Percentiles rank a stretch among this genome's conserved stretches.
phyloP scores from a whole-genome alignment of 2,329 filamentous ascomycete species.

The Neospermospora avenae region DNA sequence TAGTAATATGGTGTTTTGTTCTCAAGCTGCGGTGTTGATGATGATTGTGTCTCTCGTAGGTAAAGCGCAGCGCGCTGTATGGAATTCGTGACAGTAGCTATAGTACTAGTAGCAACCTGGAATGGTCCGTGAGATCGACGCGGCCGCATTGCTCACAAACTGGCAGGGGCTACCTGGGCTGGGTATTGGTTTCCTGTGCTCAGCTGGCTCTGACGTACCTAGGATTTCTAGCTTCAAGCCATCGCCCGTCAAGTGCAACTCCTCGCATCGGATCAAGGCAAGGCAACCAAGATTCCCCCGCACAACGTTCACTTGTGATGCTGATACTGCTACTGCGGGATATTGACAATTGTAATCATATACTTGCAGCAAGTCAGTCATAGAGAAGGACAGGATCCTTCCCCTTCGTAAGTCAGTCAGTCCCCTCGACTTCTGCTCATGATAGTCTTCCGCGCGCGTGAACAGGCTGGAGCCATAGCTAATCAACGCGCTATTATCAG shows the following conservation, averaged over 20 bases:
- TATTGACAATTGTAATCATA: neutral
- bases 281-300: neutral
- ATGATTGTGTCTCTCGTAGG: neutral
- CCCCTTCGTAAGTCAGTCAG: neutral
- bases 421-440: neutral
- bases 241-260: neutral
- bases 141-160: slow-evolving; percentile 2
- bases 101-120: no score
- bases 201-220: neutral
- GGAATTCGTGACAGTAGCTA: no score
- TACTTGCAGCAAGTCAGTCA: neutral
- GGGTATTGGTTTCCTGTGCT: no score
- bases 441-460: neutral
- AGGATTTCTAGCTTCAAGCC: neutral
- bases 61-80: no score
- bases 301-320: neutral
- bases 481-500: slow-evolving; percentile 10
- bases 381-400: slow-evolving; percentile 1
- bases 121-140: no score
- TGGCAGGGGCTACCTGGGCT: no score
- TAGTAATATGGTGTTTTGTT: neutral
- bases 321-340: no score
- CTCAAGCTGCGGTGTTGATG: neutral
- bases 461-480: neutral
- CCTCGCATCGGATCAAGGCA: neutral